Percentiles rank a stretch among this genome's conserved stretches.
Conservation (phyloP, 2,329 filamentous ascomycete species). For the Cladophialophora carrionii region DNA sequence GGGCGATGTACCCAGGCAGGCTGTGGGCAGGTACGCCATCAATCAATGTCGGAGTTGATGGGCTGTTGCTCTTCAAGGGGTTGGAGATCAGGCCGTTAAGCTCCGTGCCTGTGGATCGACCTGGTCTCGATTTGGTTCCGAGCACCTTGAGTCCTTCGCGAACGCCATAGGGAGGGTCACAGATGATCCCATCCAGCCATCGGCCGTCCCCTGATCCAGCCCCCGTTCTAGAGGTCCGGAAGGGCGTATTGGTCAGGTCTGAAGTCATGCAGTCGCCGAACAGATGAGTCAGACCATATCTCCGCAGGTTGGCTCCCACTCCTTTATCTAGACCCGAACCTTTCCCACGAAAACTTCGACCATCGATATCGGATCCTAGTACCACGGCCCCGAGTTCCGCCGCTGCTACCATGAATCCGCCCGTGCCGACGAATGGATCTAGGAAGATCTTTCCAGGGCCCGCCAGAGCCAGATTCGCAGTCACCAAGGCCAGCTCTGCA, state of each 20-base stretch:
- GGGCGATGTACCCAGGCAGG: conserved; percentile 76
- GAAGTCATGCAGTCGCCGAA: conserved; percentile 81
- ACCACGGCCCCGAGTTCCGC: conserved; percentile 84
- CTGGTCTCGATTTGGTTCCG: conserved; percentile 57
- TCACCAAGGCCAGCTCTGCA: conserved; percentile 85
- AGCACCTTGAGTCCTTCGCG: conserved; percentile 88
- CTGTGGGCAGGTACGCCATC: conserved; percentile 71
- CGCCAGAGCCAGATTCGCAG: conserved; percentile 85
- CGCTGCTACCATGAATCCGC: conserved; percentile 86
- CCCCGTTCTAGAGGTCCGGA: conserved; percentile 55
- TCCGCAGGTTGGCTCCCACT: conserved; percentile 74
- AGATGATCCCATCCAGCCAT: conserved; percentile 86
- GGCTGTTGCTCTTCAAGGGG: background rate
- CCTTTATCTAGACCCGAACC: conserved; percentile 43
- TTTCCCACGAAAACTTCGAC: conserved; percentile 77
- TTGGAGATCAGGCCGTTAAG: background rate
- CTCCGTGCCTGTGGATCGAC: conserved; percentile 56
- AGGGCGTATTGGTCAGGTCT: conserved; percentile 84
- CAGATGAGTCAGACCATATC: conserved; percentile 70
- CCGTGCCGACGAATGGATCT: conserved; percentile 94
- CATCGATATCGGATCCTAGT: conserved; percentile 92
- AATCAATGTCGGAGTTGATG: conserved; percentile 51
- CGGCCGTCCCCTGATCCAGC: conserved; percentile 40
- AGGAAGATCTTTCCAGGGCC: conserved; percentile 84
- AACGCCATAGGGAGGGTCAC: conserved; percentile 94